phyloP scores from a whole-genome alignment of 306 rosid genomes.

The Purshia tridentata region DNA sequence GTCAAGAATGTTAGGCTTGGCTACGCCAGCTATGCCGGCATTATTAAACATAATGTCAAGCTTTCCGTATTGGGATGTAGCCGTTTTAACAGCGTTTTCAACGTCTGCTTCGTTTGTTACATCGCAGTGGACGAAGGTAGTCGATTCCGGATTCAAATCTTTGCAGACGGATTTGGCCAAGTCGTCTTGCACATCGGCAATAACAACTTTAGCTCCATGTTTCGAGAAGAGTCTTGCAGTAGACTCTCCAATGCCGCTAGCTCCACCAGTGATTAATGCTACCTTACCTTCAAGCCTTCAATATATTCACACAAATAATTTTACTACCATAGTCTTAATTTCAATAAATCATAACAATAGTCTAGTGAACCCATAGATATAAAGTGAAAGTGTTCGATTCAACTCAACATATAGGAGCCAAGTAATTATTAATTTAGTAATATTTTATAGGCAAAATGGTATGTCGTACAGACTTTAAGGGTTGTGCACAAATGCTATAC shows the following conservation, averaged over 20 bases:
- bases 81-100: constrained; percentile 23
- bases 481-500: no score
- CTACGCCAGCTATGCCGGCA: constrained; percentile 19
- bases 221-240: constrained; percentile 42
- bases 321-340: background rate
- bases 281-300: constrained; percentile 61
- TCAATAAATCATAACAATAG: background rate
- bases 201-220: constrained; percentile 49
- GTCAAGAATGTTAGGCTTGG: constrained; percentile 30
- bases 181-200: constrained; percentile 46
- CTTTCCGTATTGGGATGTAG: constrained; percentile 39
- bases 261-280: constrained; percentile 52
- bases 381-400: no score
- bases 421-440: no score
- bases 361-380: no score
- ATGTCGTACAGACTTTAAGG: no score
- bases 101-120: constrained; percentile 42
- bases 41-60: constrained; percentile 64
- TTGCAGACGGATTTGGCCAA: constrained; percentile 31
- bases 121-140: constrained; percentile 47
- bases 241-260: constrained; percentile 52
- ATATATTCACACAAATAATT: no score
- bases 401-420: no score
- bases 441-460: no score
- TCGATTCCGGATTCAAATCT: constrained; percentile 1